Conservation (phyloP, 192 early-diverging fungal genomes). For the Gamsiella multidivaricata region DNA sequence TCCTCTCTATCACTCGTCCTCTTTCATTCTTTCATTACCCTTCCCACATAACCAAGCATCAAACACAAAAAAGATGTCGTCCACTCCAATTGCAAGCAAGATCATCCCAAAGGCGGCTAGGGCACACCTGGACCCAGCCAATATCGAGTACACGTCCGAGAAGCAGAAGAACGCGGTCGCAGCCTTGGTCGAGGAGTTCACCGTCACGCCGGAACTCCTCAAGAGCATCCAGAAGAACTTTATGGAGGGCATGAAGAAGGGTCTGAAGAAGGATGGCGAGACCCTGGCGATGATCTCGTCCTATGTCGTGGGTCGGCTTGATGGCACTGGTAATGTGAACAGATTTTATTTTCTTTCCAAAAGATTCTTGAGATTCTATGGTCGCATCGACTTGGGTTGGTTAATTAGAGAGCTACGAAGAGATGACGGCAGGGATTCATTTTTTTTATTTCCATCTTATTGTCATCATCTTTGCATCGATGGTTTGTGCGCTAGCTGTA, state of each 20-base stretch:
- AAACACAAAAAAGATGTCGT: conserved; percentile 15
- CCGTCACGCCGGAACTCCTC: conserved; percentile 64
- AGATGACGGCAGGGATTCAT: no score
- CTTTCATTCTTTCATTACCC: background rate
- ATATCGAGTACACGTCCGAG: conserved; percentile 58
- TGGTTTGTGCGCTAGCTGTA: no score
- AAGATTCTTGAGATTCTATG: background rate
- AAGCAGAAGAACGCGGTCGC: conserved; percentile 62
- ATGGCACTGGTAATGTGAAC: conserved; percentile 23
- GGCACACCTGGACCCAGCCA: conserved; percentile 40
- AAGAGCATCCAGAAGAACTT: conserved; percentile 68
- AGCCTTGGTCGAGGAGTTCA: conserved; percentile 64
- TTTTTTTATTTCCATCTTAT: background rate
- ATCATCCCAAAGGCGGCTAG: conserved; percentile 57
- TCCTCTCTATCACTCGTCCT: background rate
- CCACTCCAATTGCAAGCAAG: conserved; percentile 53
- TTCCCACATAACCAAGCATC: background rate
- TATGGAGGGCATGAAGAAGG: conserved; percentile 71
- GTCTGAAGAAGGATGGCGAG: conserved; percentile 65
- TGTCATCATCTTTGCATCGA: no score
- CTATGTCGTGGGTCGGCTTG: conserved; percentile 64
- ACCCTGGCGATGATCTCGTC: conserved; percentile 91
- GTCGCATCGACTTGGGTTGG: background rate
- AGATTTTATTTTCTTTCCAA: background rate
- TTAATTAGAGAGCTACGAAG: background rate